Conservation (phyloP, 2,329 filamentous ascomycete species). For the Fusarium incarnatum region DNA sequence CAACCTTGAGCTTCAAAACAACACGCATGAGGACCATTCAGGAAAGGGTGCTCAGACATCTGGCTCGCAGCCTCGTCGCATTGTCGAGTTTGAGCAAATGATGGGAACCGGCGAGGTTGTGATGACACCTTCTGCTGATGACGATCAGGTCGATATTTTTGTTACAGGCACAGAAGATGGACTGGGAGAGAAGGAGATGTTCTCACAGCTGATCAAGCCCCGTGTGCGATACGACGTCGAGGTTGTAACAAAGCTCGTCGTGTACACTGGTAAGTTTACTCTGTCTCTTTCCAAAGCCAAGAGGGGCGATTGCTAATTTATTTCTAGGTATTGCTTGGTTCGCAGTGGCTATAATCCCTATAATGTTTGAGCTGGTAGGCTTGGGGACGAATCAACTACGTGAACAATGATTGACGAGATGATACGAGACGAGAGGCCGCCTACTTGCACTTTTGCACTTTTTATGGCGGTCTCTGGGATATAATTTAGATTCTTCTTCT, state of each 20-base stretch:
- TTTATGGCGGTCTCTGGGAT: conserved; percentile 17
- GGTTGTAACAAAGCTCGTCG: conserved; percentile 94
- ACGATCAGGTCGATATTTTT: conserved; percentile 52
- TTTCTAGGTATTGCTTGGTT: conserved; percentile 81
- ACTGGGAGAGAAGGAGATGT: conserved; percentile 80
- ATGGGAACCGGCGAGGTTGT: conserved; percentile 74
- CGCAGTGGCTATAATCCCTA: conserved; percentile 78
- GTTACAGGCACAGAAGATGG: conserved; percentile 57
- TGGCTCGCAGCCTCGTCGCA: conserved; percentile 59
- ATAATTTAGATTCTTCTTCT: conserved; percentile 36
- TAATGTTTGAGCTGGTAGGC: conserved; percentile 74
- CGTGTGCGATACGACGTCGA: conserved; percentile 98
- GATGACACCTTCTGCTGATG: conserved; percentile 48
- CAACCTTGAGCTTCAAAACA: conserved; percentile 55
- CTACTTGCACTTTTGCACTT: conserved; percentile 9
- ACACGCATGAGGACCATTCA: conserved; percentile 54
- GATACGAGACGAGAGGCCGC: conserved; percentile 14
- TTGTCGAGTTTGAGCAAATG: conserved; percentile 76
- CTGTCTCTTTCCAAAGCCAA: too few species aligned
- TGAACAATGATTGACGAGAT: conserved; percentile 39
- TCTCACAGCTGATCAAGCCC: conserved; percentile 84
- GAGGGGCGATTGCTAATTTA: conserved; percentile 8
- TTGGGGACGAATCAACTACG: conserved; percentile 58
- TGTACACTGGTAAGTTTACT: conserved; percentile 87
- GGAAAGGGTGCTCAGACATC: conserved; percentile 56